Evolutionary conservation across 2,329 filamentous ascomycete genomes (phyloP), one percentile per base, ranked within the genome.

Genomic region (Fusarium brevicatenulatum): DNA sequence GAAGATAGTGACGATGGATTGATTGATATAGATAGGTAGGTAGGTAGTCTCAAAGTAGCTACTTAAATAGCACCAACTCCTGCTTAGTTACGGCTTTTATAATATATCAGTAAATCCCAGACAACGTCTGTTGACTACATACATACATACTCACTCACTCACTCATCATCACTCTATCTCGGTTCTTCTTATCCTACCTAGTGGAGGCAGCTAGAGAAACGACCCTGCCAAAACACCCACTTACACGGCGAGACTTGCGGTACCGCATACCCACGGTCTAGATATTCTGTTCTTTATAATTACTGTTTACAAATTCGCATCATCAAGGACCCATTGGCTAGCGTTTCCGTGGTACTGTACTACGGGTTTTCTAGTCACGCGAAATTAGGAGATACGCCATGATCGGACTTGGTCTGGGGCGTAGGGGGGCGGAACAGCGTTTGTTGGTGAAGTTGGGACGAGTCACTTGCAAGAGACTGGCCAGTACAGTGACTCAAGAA

Each of bases 401-500:
- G 75, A 50, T 64, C 23, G 19, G 42, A 37, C 36, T 28, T 37
- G 54, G 63, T 36, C 64, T 77, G 16, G 46, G 56, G 16, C 61
- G 54, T 42, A 52, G 47, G 50, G 23, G 50, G 25, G 18, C 50
- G 47, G 61, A 73, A 32, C 53, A 49, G 42, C 73, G 66, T 36
- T 47, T 64, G 50, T 57, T 76, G 70, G 39, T 70, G 55, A 74
- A 53, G 40, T 53, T 76, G 53, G 58, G 64, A 42, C 32, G 69
- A 59, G 58, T 63, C 30, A 47, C 37, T 47, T 69, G 60, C 57
- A 75, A 68, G 55, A 72, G 74, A 53, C 43, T 73, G 42, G 53
- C 74, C 13, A 76, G 75, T 46, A 77, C 75, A 19, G 42, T 59
- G 47, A 46, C 70, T 25, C 57, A 65, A 62, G 36, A 55, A 36